Conservation (phyloP, 768 basidiomycete species). For the Boletus pseudopeckii region DNA sequence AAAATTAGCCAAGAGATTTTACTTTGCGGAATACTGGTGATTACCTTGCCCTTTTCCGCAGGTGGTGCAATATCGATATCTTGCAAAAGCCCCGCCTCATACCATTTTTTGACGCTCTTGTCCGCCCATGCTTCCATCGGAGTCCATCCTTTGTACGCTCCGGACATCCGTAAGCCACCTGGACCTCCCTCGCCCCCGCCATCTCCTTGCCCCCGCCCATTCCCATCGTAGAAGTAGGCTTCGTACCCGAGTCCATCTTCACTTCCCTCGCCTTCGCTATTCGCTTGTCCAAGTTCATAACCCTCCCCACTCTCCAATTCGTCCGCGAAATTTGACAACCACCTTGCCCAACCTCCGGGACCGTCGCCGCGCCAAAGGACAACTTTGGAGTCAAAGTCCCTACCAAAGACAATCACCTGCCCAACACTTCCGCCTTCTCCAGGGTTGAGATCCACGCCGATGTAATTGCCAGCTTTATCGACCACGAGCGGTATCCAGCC, state of each 20-base stretch:
- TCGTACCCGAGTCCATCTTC: slow-evolving; percentile 87
- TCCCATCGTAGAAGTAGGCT: slow-evolving; percentile 81
- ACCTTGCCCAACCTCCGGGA: slow-evolving; percentile 89
- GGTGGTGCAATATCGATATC: slow-evolving; percentile 42
- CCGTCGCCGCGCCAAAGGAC: slow-evolving; percentile 93
- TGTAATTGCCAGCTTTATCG: slow-evolving; percentile 94
- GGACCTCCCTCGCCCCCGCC: slow-evolving; percentile 72
- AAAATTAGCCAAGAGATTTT: slow-evolving; percentile 16
- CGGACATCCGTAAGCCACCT: slow-evolving; percentile 70
- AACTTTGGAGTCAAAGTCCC: slow-evolving; percentile 97
- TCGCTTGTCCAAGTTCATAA: slow-evolving; percentile 66
- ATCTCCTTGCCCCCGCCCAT: slow-evolving; percentile 72
- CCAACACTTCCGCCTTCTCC: slow-evolving; percentile 70
- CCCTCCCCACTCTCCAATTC: slow-evolving; percentile 90
- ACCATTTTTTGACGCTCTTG: slow-evolving; percentile 82
- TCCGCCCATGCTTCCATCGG: slow-evolving; percentile 94
- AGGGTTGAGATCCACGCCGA: slow-evolving; percentile 93
- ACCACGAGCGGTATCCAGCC: slow-evolving; percentile 96
- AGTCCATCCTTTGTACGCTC: slow-evolving; percentile 90
- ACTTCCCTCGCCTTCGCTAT: slow-evolving; percentile 62
- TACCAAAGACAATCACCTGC: slow-evolving; percentile 97
- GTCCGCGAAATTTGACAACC: slow-evolving; percentile 88
- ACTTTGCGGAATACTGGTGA: slow-evolving; percentile 11
- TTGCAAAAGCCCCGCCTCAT: slow-evolving; percentile 68
- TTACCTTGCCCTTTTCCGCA: slow-evolving; percentile 47